Evolutionary conservation across 371 early-diverging fungal genomes (phyloP).

Genomic region (Mortierella sp.): DNA sequence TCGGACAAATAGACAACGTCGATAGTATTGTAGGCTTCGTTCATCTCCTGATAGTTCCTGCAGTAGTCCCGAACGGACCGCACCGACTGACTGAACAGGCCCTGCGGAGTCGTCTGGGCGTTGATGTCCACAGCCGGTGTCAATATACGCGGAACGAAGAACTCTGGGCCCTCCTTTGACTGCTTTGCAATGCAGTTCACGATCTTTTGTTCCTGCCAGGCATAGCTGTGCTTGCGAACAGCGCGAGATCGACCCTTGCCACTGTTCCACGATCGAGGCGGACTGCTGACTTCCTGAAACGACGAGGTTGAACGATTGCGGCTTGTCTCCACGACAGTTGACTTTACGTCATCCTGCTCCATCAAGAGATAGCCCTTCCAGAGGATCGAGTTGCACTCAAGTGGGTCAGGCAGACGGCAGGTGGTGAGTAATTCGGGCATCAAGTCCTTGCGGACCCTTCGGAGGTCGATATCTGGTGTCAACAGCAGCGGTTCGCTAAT

Average conservation of each 20-base stretch:
- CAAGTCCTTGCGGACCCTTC: constrained; percentile 63
- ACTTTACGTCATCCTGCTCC: background rate
- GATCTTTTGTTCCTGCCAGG: constrained; percentile 54
- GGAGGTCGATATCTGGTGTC: constrained; percentile 46
- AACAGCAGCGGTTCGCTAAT: constrained; percentile 65
- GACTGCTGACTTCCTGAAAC: background rate
- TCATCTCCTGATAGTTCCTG: constrained; percentile 37
- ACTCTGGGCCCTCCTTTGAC: constrained; percentile 42
- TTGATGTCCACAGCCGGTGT: constrained; percentile 24
- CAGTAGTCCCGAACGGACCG: constrained; percentile 51
- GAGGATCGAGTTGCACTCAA: constrained; percentile 47
- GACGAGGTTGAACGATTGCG: background rate
- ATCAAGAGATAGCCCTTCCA: constrained; percentile 65
- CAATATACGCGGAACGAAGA: constrained; percentile 33
- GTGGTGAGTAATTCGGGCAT: constrained; percentile 49
- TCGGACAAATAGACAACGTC: constrained; percentile 54
- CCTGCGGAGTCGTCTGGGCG: constrained; percentile 35
- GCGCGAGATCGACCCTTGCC: constrained; percentile 21
- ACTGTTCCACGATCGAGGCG: background rate
- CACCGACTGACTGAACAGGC: constrained; percentile 42
- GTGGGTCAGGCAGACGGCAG: constrained; percentile 58
- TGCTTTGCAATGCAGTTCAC: constrained; percentile 38
- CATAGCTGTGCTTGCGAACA: constrained; percentile 37
- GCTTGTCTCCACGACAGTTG: background rate
- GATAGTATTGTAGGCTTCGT: constrained; percentile 47